A percentile compares a stretch with the other conserved stretches of the same genome.
Conservation (phyloP, 345 rosid genomes). For the Lenwebbia sp. region DNA sequence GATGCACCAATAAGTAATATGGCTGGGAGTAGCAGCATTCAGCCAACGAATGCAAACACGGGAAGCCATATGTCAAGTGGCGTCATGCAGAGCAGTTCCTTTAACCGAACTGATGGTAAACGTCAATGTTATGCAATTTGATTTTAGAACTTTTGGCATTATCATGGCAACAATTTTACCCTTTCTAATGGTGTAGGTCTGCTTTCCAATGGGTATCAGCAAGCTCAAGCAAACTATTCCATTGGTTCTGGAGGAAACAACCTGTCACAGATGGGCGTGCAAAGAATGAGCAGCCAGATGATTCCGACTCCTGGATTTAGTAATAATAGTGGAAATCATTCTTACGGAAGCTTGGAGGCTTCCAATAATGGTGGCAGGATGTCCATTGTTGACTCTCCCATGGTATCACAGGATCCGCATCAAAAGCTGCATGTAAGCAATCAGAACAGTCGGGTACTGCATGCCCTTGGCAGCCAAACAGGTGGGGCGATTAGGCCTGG, state of each 20-base stretch:
- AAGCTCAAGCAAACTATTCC: constrained; percentile 47
- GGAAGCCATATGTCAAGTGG: constrained; percentile 41
- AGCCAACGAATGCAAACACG: constrained; percentile 34
- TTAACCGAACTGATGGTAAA: constrained; percentile 36
- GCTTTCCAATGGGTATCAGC: constrained; percentile 60
- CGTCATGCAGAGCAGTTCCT: constrained; percentile 43
- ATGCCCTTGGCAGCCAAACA: constrained; percentile 64
- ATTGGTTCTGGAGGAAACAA: constrained; percentile 58
- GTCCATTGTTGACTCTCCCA: constrained; percentile 53
- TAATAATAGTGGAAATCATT: constrained; percentile 33
- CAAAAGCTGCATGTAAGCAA: constrained; percentile 53
- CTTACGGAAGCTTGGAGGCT: constrained; percentile 58
- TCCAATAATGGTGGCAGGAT: constrained; percentile 48
- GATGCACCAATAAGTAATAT: constrained; percentile 43
- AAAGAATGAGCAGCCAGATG: constrained; percentile 69
- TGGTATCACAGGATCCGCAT: constrained; percentile 51
- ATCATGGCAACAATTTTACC: not conserved
- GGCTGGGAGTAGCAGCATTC: constrained; percentile 33
- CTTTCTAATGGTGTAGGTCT: constrained; percentile 32
- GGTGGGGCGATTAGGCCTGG: constrained; percentile 49
- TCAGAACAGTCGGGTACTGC: constrained; percentile 60
- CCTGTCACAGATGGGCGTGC: constrained; percentile 53
- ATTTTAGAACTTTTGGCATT: constrained; percentile 1
- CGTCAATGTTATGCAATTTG: not conserved
- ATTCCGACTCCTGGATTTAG: constrained; percentile 91